Evolutionary conservation across 2,329 filamentous ascomycete species (phyloP).

Genomic region (Trichoderma lentiforme): DNA sequence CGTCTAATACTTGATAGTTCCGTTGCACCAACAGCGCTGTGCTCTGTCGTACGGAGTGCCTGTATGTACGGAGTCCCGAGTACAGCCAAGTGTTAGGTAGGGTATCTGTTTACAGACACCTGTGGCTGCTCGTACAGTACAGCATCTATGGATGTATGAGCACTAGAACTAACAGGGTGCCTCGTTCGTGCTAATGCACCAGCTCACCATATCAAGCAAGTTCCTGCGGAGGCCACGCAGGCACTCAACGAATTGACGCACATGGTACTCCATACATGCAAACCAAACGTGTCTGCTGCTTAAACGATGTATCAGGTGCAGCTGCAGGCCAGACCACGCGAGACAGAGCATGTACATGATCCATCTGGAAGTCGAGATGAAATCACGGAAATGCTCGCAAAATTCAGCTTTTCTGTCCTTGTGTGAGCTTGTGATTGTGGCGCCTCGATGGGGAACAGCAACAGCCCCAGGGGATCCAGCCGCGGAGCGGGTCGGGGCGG

Average conservation of each 20-base stretch:
- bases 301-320: constrained; percentile 1
- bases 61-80: neutral
- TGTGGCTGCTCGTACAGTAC: neutral
- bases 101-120: neutral
- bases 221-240: neutral
- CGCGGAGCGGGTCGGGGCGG: constrained; percentile 5
- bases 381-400: neutral
- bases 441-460: neutral
- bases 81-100: too few species aligned
- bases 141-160: neutral
- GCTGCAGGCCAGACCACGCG: neutral
- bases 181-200: neutral
- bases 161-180: neutral
- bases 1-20: too few species aligned
- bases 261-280: neutral
- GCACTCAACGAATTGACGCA: neutral
- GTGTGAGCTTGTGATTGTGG: neutral
- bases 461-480: neutral
- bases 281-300: neutral
- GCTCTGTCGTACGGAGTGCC: neutral
- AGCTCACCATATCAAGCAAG: neutral
- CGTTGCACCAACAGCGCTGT: neutral
- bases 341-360: neutral
- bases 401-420: neutral
- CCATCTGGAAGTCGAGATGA: neutral